A percentile compares a stretch with the other conserved stretches of the same genome.
These are phyloP conservation scores for Rhizomucor miehei DNA, from an alignment of 371 early-diverging fungal species.

Conservation along the genomic window DNA sequence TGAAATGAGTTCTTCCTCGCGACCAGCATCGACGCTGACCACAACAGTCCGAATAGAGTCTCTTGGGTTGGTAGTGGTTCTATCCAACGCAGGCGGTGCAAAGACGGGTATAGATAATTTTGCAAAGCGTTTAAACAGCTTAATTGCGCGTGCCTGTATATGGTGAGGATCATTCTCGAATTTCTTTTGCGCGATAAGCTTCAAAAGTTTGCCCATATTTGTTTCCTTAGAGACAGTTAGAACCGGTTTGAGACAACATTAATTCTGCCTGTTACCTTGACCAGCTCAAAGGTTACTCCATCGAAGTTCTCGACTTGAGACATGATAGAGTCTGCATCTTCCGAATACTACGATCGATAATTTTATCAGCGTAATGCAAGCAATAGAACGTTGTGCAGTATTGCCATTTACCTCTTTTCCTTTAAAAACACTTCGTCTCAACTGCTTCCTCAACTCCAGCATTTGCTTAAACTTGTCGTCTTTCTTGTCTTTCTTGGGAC, in stretches of 20 bases:
- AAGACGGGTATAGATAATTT: constrained; percentile 35
- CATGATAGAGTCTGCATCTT: constrained; percentile 36
- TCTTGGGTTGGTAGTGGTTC: constrained; percentile 2
- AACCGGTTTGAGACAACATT: not conserved
- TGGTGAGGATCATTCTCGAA: constrained; percentile 34
- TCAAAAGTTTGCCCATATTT: constrained; percentile 47
- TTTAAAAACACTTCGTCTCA: constrained; percentile 38
- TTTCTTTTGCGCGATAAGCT: constrained; percentile 31
- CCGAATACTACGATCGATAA: constrained; percentile 16
- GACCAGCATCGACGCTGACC: constrained; percentile 31
- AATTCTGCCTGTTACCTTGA: constrained; percentile 23
- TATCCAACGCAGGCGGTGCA: constrained; percentile 14
- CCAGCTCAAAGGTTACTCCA: constrained; percentile 39
- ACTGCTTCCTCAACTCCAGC: constrained; percentile 29
- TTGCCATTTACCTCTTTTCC: constrained; percentile 30
- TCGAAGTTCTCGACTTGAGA: constrained; percentile 41
- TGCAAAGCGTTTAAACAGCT: constrained; percentile 31
- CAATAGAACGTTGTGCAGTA: not conserved
- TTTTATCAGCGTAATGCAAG: not conserved
- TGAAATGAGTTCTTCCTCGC: constrained; percentile 36
- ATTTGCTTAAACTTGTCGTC: constrained; percentile 17
- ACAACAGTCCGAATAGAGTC: constrained; percentile 9
- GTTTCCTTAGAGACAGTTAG: constrained; percentile 30
- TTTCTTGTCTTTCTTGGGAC: not conserved
- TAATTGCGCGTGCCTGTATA: constrained; percentile 27